phyloP scores from a whole-genome alignment of 352 stramenopile species.

The Phytophthora fragariae region DNA sequence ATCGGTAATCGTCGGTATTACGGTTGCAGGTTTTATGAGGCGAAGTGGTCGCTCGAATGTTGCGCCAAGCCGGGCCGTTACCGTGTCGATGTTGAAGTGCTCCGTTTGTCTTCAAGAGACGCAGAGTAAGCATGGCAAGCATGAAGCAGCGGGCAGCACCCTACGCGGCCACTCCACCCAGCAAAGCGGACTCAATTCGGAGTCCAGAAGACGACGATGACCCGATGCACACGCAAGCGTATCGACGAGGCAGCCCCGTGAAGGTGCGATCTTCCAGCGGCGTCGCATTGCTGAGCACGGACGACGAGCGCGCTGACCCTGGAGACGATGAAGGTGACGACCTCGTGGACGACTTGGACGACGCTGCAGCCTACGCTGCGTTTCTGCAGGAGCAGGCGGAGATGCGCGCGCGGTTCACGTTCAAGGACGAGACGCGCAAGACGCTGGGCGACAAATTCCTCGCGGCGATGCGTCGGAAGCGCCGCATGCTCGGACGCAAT shows the following conservation, averaged over 20 bases:
- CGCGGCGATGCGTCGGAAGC: conserved; percentile 63
- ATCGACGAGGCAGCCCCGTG: conserved; percentile 32
- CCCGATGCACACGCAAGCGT: conserved; percentile 20
- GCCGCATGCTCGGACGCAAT: conserved; percentile 67
- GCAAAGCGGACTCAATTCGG: conserved; percentile 6
- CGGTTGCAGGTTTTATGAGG: conserved; percentile 16
- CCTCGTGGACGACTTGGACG: conserved; percentile 40
- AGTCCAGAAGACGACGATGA: conserved; percentile 3
- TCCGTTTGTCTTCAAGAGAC: conserved; percentile 34
- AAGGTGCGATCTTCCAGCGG: conserved; percentile 26
- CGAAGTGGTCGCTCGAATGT: background rate
- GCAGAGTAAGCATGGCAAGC: conserved; percentile 1
- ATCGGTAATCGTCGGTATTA: conserved; percentile 30
- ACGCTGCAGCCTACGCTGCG: conserved; percentile 41
- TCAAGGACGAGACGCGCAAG: conserved; percentile 51
- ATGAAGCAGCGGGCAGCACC: conserved; percentile 21
- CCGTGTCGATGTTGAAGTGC: conserved; percentile 9
- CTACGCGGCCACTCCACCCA: conserved; percentile 10
- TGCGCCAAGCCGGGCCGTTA: conserved; percentile 6
- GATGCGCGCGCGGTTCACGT: conserved; percentile 56
- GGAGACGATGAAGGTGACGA: conserved; percentile 42
- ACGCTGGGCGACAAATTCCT: conserved; percentile 49
- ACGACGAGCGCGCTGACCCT: conserved; percentile 17
- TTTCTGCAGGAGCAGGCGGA: conserved; percentile 48
- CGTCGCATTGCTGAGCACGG: conserved; percentile 5